These are phyloP conservation scores for Colletotrichum somersetense DNA, from an alignment of 2,329 filamentous ascomycete genomes.

Conservation along the genomic window DNA sequence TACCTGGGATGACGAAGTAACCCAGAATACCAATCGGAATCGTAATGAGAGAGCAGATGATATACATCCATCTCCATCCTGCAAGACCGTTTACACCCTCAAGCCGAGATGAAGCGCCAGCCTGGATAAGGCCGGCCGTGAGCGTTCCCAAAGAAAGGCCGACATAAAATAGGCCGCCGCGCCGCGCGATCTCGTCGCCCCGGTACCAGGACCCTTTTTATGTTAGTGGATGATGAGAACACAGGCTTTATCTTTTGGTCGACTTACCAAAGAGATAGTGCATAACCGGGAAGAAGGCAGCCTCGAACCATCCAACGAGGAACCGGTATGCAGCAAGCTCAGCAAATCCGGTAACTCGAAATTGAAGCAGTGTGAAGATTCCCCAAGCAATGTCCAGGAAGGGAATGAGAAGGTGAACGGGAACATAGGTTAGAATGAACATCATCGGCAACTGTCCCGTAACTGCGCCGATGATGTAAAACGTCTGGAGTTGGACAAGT, in stretches of 20 bases:
- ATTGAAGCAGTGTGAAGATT: constrained; percentile 63
- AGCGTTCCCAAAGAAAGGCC: constrained; percentile 58
- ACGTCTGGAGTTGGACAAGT: constrained; percentile 46
- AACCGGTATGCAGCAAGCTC: constrained; percentile 48
- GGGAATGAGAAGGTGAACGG: constrained; percentile 46
- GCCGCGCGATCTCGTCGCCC: constrained; percentile 54
- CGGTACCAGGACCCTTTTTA: constrained; percentile 62
- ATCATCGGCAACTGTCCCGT: constrained; percentile 49
- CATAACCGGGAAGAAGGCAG: constrained; percentile 50
- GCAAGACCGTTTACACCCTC: constrained; percentile 55
- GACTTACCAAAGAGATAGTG: constrained; percentile 55
- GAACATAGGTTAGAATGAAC: constrained; percentile 48
- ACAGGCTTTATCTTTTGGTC: too few relatives aligned
- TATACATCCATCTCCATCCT: constrained; percentile 62
- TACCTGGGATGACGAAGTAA: constrained; percentile 54
- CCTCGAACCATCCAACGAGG: constrained; percentile 51
- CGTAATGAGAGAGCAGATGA: constrained; percentile 59
- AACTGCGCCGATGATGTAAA: constrained; percentile 45
- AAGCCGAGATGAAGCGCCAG: constrained; percentile 58
- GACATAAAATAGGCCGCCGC: constrained; percentile 60
- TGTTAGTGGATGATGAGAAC: constrained; percentile 50
- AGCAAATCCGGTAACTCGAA: constrained; percentile 43
- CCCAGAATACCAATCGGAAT: constrained; percentile 55
- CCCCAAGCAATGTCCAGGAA: constrained; percentile 64
- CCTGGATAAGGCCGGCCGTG: constrained; percentile 59